Conservation (phyloP, 2,329 filamentous ascomycete species). For the Pseudocercospora ulei region DNA sequence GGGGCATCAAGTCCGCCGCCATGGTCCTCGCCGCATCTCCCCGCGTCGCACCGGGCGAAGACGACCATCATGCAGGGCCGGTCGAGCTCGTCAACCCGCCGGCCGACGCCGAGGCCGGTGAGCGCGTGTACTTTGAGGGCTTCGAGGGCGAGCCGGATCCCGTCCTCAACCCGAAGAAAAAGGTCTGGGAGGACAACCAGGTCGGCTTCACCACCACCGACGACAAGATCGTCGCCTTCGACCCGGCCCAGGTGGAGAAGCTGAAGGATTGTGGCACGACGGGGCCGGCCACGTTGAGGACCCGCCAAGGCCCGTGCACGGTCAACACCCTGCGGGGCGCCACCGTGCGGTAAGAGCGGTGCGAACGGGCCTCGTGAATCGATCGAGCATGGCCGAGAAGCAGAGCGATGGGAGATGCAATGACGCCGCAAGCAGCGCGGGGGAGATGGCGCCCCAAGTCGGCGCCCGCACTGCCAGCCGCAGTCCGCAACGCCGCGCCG, state of each 20-base stretch:
- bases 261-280: conserved; percentile 54
- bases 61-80: conserved; percentile 73
- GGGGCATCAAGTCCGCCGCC: conserved; percentile 66
- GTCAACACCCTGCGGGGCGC: conserved; percentile 73
- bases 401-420: neutral
- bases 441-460: no score
- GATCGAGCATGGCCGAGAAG: neutral
- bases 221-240: conserved; percentile 71
- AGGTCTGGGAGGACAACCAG: conserved; percentile 95
- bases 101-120: conserved; percentile 65
- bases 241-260: conserved; percentile 65
- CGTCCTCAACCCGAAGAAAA: conserved; percentile 97
- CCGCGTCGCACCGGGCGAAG: conserved; percentile 68
- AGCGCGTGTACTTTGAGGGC: conserved; percentile 85
- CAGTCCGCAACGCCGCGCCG: no score
- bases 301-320: conserved; percentile 71
- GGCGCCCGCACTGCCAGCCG: no score
- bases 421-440: no score
- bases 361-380: neutral
- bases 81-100: conserved; percentile 88
- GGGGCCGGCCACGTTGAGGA: conserved; percentile 56
- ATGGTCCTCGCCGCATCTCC: conserved; percentile 97
- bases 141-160: conserved; percentile 90
- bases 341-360: conserved; percentile 58
- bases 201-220: conserved; percentile 89